A percentile compares a stretch with the other conserved stretches of the same genome.
Evolutionary conservation across 1,284 basidiomycete species (phyloP).

Genomic region (Apiotrichum laibachii): DNA sequence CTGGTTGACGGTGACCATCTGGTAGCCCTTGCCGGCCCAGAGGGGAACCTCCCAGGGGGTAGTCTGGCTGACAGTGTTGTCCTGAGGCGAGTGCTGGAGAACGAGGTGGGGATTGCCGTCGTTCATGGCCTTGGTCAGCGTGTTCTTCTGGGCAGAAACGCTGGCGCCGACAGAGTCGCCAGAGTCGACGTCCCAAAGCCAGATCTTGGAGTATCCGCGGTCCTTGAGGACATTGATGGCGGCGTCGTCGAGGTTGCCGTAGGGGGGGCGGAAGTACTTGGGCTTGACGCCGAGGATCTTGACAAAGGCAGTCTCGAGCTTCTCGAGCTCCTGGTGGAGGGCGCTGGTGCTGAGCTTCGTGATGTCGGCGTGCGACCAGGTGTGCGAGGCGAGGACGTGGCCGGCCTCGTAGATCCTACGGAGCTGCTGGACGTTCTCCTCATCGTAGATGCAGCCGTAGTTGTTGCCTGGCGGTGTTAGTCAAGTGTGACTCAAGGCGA

Average conservation of each 20-base stretch:
- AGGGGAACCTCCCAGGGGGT: constrained; percentile 36
- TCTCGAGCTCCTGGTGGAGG: constrained; percentile 52
- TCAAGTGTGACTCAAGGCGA: not conserved
- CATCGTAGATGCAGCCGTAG: constrained; percentile 58
- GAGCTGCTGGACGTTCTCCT: constrained; percentile 14
- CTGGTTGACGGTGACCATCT: constrained; percentile 46
- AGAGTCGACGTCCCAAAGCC: constrained; percentile 49
- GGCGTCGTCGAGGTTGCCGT: constrained; percentile 57
- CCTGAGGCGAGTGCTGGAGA: constrained; percentile 38
- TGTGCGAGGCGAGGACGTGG: constrained; percentile 60
- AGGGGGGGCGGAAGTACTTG: constrained; percentile 54
- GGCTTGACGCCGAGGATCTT: constrained; percentile 57
- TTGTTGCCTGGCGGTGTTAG: constrained; percentile 24
- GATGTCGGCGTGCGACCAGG: constrained; percentile 59
- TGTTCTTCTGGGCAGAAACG: constrained; percentile 27
- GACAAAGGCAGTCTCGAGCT: constrained; percentile 56
- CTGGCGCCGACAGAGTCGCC: constrained; percentile 38
- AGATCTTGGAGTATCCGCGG: constrained; percentile 52
- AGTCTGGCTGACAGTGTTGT: constrained; percentile 32
- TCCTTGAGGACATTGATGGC: constrained; percentile 54
- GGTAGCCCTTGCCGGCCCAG: constrained; percentile 41
- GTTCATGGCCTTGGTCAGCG: constrained; percentile 31
- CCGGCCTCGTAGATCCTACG: constrained; percentile 12
- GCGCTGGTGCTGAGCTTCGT: constrained; percentile 50
- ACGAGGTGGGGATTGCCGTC: constrained; percentile 39